Conservation (phyloP, 257 asterid genomes). For the Solanum medicagineum region DNA sequence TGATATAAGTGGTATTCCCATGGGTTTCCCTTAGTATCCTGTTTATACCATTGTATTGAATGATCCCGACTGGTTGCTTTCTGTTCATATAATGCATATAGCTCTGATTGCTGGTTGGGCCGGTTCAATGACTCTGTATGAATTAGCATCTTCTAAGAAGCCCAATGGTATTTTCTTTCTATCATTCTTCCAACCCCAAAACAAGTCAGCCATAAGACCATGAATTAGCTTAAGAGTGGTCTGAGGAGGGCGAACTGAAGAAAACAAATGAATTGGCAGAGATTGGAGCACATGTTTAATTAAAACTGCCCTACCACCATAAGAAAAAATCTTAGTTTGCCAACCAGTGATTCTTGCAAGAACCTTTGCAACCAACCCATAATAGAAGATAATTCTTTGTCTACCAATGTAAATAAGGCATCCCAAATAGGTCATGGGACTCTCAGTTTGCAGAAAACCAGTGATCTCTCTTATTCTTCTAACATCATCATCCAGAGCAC, state of each 20-base stretch:
- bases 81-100: no score
- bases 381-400: no score
- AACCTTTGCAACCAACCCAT: fast-evolving
- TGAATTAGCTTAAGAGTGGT: no score
- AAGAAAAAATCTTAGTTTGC: fast-evolving
- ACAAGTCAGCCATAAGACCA: fast-evolving
- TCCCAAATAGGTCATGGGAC: no score
- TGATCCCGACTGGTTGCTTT: no score
- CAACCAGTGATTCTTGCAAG: fast-evolving
- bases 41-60: no score
- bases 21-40: no score
- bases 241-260: fast-evolving
- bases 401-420: no score
- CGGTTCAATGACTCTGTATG: no score
- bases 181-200: background rate
- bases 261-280: fast-evolving
- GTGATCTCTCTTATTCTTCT: fast-evolving
- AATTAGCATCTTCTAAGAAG: background rate
- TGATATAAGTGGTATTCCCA: no score
- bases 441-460: fast-evolving
- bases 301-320: fast-evolving
- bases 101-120: no score
- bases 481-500: fast-evolving
- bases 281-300: fast-evolving
- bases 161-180: no score